Base-by-base conservation (phyloP, 208 protist genomes). In the Trypanosoma theileri region DNA sequence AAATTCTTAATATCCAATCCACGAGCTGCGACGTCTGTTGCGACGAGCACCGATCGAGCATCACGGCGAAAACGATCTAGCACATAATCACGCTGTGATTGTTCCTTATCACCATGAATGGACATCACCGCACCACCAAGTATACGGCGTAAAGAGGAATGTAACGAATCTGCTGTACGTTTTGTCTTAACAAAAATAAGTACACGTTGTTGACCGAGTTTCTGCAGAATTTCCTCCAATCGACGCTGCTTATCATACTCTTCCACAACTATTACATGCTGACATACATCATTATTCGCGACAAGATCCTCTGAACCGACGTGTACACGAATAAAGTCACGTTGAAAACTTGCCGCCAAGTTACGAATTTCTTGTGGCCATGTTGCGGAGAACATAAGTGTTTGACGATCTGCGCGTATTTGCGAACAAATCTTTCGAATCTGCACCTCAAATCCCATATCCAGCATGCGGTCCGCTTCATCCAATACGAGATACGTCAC, bases 401-500 rank as follows among this genome's bases (percentile, higher is more conserved):
- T 99, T 84, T 99, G 98, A 22, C 98, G 70, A 73, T 99, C 95
- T 10, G 92, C 88, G 55, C 97, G 85, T 7, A 98, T 91, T 73
- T 98, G 93, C 17, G 86, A 85, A 66, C 98, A 85, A 48, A 99
- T 93, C 46, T 91, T 87, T n/a, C 79, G 88, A 46, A 99, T 99
- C 80, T 99, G 98, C 14, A 95, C 90, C 75, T 98, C 97, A 77
- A 99, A 99, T 28, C 98, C 98, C 89, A 99, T 97, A 74, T 99
- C 98, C 28, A 99, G 97, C 97, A 99, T 99, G 54, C 98, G 81
- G 69, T 99, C 98, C 9, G 97, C 97, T 80, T 99, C 98, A 72
- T 99, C 98, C 16, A 99, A 79, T 24, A 99, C 98, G 10, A 99
- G 85, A 78, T 98, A 99, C 59, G 93, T 98, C 75, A 98, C 96